phyloP scores from a whole-genome alignment of 257 asterid species.

The Lithospermum erythrorhizon region DNA sequence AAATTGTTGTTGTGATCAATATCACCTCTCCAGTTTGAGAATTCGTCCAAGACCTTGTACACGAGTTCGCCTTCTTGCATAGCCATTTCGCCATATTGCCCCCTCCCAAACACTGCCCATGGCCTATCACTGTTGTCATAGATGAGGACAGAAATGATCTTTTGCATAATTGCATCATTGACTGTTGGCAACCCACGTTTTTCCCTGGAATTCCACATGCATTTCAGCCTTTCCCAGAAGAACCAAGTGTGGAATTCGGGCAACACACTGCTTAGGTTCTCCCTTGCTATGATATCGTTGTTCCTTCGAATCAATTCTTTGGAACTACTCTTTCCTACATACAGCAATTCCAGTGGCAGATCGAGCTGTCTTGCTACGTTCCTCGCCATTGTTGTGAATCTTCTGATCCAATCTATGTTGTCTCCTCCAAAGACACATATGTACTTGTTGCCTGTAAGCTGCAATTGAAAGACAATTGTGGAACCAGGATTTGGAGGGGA shows the following conservation, averaged over 20 bases:
- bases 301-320: slow-evolving; percentile 52
- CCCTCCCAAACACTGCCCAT: slow-evolving; percentile 42
- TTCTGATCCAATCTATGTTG: slow-evolving; percentile 69
- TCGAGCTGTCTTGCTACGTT: slow-evolving; percentile 29
- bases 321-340: slow-evolving; percentile 70
- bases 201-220: slow-evolving; percentile 92
- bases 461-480: neutral
- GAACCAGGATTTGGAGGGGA: no score
- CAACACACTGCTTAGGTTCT: slow-evolving; percentile 50
- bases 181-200: slow-evolving; percentile 51
- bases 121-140: slow-evolving; percentile 62
- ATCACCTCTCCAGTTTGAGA: neutral
- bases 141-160: slow-evolving; percentile 49
- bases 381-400: slow-evolving; percentile 37
- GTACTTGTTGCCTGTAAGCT: slow-evolving; percentile 43
- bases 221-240: slow-evolving; percentile 78
- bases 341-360: slow-evolving; percentile 60
- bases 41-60: neutral
- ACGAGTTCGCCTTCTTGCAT: neutral
- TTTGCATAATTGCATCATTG: slow-evolving; percentile 50
- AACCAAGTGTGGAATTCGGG: slow-evolving; percentile 48
- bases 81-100: neutral
- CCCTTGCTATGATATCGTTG: slow-evolving; percentile 39
- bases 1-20: neutral
- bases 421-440: slow-evolving; percentile 92